Conservation (phyloP, 768 basidiomycete genomes). For the Rhizopogon sp. region DNA sequence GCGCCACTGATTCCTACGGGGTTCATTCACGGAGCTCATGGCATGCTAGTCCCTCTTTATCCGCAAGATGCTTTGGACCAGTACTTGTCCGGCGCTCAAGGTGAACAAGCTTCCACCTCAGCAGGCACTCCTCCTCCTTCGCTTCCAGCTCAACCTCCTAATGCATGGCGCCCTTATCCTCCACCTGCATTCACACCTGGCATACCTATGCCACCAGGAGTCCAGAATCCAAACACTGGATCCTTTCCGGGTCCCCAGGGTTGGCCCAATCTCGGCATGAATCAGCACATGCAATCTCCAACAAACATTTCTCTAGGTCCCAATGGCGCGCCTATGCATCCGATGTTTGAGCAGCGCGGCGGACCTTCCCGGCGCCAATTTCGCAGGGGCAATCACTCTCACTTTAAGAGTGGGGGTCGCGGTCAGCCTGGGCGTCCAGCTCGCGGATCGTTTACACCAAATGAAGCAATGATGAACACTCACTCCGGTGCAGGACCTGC, state of each 20-base stretch:
- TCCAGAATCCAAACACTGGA: constrained; percentile 25
- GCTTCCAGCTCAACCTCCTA: constrained; percentile 22
- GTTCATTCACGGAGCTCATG: constrained; percentile 70
- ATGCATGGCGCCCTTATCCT: constrained; percentile 30
- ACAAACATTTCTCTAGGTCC: constrained; percentile 11
- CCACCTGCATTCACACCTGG: constrained; percentile 10
- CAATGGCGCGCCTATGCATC: constrained; percentile 10
- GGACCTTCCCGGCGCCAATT: constrained; percentile 26
- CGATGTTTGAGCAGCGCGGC: constrained; percentile 18
- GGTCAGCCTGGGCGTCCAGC: constrained; percentile 14
- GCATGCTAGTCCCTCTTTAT: constrained; percentile 68
- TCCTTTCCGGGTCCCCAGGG: constrained; percentile 14
- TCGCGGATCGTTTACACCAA: constrained; percentile 8
- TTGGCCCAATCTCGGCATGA: constrained; percentile 21
- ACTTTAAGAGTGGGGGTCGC: constrained; percentile 19
- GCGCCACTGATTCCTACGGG: constrained; percentile 61
- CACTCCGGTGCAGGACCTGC: background rate
- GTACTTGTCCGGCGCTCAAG: constrained; percentile 51
- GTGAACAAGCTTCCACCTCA: constrained; percentile 15
- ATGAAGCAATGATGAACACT: background rate
- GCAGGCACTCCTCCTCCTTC: constrained; percentile 15
- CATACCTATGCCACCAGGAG: constrained; percentile 23
- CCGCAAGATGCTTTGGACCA: constrained; percentile 64
- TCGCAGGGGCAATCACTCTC: constrained; percentile 24
- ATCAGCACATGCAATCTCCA: constrained; percentile 12